Percentiles rank a stretch among this genome's conserved stretches.
phyloP scores from a whole-genome alignment of 73 alveolate genomes.

The Symbiodinium natans region DNA sequence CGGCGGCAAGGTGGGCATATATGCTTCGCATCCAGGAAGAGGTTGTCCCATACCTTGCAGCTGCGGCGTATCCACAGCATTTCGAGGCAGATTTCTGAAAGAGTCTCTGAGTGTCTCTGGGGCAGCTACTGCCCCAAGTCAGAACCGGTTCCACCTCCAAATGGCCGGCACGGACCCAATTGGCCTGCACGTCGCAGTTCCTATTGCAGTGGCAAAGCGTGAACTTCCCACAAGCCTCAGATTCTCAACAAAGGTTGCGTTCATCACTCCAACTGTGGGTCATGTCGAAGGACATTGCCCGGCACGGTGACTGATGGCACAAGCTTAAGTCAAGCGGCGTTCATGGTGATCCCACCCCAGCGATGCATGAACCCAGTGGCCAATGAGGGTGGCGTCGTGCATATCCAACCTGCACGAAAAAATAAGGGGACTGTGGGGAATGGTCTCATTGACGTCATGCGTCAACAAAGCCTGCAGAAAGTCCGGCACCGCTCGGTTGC shows the following conservation, averaged over 20 bases:
- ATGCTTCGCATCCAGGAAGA: conserved; percentile 59
- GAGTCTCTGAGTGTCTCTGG: no score
- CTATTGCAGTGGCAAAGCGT: conserved; percentile 53
- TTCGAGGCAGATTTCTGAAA: neutral
- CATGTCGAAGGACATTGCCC: no score
- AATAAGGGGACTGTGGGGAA: neutral
- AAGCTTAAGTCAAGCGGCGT: neutral
- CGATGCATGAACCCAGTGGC: conserved; percentile 69
- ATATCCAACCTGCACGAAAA: conserved; percentile 33
- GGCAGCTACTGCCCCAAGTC: conserved; percentile 43
- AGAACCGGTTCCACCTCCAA: conserved; percentile 55
- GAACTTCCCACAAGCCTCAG: conserved; percentile 59
- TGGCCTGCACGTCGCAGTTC: conserved; percentile 30
- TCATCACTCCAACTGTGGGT: no score
- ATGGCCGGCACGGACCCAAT: conserved; percentile 80
- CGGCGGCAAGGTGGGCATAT: conserved; percentile 71
- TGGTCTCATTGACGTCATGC: neutral
- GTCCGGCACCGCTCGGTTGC: conserved; percentile 45
- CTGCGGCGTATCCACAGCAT: no score
- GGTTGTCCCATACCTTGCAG: conserved; percentile 39
- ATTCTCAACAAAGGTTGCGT: no score
- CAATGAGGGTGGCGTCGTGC: conserved; percentile 66
- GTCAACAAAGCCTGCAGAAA: neutral
- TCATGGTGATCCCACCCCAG: conserved; percentile 74
- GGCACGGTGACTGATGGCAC: no score